Conservation (phyloP, 192 early-diverging fungal species). For the Phycomyces blakesleeanus region DNA sequence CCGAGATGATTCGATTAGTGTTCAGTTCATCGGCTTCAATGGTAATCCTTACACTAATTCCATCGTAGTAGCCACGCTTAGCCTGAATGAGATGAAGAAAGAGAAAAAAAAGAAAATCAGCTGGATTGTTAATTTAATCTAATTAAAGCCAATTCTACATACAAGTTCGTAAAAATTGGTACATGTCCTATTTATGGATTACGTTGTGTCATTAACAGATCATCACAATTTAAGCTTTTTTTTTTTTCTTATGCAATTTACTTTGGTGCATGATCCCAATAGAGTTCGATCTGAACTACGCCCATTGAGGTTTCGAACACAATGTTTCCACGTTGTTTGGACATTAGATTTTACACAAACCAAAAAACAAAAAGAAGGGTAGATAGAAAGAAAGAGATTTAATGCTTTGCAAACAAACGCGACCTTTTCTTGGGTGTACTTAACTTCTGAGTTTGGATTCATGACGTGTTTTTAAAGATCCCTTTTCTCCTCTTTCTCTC, state of each 20-base stretch:
- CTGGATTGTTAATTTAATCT: too few relatives aligned
- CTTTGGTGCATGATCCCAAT: conserved; percentile 82
- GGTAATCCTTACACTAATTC: conserved; percentile 53
- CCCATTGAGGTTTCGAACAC: conserved; percentile 52
- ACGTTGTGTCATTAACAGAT: background rate
- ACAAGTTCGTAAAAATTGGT: conserved; percentile 82
- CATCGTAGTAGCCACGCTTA: conserved; percentile 80
- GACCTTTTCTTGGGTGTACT: background rate
- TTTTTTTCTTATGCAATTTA: conserved; percentile 24
- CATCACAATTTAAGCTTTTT: background rate
- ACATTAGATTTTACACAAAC: too few relatives aligned
- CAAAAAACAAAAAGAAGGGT: too few relatives aligned
- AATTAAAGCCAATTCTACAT: conserved; percentile 4
- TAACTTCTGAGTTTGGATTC: background rate
- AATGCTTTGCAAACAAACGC: too few relatives aligned
- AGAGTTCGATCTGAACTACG: conserved; percentile 70
- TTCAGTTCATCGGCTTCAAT: background rate
- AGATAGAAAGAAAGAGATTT: too few relatives aligned
- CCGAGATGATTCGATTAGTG: too few relatives aligned
- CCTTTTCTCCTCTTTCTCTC: background rate
- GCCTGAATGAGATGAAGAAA: too few relatives aligned
- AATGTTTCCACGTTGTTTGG: too few relatives aligned
- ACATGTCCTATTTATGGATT: conserved; percentile 51
- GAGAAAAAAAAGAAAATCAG: too few relatives aligned
- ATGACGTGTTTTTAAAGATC: conserved; percentile 1